These are phyloP conservation scores for Flaveria robusta DNA, from an alignment of 129 eudicot species.

Conservation along the genomic window DNA sequence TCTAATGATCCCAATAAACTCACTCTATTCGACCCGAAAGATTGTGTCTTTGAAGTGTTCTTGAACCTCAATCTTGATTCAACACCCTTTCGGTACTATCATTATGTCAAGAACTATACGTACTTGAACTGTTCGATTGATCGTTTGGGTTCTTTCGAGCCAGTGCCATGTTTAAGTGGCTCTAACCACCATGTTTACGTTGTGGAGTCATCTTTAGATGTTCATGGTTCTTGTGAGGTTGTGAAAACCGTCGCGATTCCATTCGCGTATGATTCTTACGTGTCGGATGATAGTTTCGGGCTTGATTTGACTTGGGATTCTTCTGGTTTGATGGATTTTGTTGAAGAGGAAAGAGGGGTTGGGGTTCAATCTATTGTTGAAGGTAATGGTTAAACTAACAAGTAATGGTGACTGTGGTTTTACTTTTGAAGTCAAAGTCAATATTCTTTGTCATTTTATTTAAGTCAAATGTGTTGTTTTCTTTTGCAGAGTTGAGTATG, in stretches of 20 bases:
- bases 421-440: conserved; percentile 30
- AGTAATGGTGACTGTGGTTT: background rate
- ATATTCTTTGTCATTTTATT: background rate
- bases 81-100: conserved; percentile 52
- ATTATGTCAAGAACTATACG: conserved; percentile 39
- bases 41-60: conserved; percentile 58
- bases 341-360: conserved; percentile 25
- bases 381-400: conserved; percentile 30
- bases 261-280: conserved; percentile 49
- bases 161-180: conserved; percentile 51
- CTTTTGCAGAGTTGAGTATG: conserved; percentile 40
- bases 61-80: conserved; percentile 46
- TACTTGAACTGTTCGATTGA: conserved; percentile 45
- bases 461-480: conserved; percentile 13
- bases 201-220: conserved; percentile 36
- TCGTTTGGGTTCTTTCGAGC: conserved; percentile 28
- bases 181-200: conserved; percentile 45
- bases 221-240: conserved; percentile 39
- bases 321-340: conserved; percentile 21
- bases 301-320: conserved; percentile 56
- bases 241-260: conserved; percentile 50
- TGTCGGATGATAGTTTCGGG: conserved; percentile 58
- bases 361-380: conserved; percentile 24
- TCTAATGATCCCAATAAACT: conserved; percentile 43
- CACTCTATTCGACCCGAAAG: conserved; percentile 51